Percentiles rank a stretch among this genome's conserved stretches.
Conservation (phyloP, 345 rosid species). For the Eucalyptus coolabah region DNA sequence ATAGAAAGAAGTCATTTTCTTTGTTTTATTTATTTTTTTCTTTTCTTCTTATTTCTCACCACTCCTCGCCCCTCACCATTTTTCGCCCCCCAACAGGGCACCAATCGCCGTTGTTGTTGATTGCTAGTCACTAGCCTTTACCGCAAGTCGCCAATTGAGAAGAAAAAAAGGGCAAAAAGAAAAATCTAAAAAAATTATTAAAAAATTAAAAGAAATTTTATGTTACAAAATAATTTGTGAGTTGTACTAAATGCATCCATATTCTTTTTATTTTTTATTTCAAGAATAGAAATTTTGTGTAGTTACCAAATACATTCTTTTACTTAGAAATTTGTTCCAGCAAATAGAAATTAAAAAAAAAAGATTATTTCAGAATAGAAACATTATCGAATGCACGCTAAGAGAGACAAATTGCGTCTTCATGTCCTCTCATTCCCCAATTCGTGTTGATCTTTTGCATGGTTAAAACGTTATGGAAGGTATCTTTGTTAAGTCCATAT, state of each 20-base stretch:
- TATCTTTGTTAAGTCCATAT: not conserved
- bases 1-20: no score
- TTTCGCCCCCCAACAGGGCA: rapidly evolving
- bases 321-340: no score
- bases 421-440: not conserved
- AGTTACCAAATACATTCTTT: rapidly evolving
- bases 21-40: no score
- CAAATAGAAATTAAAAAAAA: rapidly evolving
- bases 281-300: rapidly evolving
- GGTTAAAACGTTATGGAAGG: not conserved
- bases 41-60: no score
- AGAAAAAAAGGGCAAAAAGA: no score
- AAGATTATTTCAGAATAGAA: rapidly evolving
- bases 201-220: no score
- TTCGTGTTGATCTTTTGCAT: not conserved
- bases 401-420: not conserved
- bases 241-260: rapidly evolving
- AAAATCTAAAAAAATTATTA: rapidly evolving
- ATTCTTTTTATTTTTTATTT: no score
- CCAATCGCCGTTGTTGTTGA: rapidly evolving
- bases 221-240: no score
- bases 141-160: rapidly evolving
- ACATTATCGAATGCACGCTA: rapidly evolving
- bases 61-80: rapidly evolving
- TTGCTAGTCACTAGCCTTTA: rapidly evolving